Evolutionary conservation across 163 green algal species (phyloP), one percentile per base, ranked within the genome.

Genomic region (Scenedesmus sp.): DNA sequence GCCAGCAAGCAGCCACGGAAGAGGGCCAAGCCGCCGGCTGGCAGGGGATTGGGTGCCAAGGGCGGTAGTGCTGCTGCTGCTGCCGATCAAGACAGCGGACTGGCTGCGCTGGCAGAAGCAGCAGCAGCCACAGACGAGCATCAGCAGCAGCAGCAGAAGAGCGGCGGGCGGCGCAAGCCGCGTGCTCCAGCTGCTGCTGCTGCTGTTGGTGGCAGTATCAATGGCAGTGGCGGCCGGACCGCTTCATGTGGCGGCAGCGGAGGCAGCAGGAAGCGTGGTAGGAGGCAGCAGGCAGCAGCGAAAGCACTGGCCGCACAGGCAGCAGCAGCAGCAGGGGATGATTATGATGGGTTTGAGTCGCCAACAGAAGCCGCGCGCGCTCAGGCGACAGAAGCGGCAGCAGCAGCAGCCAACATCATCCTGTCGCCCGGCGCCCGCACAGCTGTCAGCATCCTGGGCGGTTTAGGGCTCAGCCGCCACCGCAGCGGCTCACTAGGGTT

Each of bases 51-150:
- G 3, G 70, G 23, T 16, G 82, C 55, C 12, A 60, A 67, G 82
- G 82, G 59, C 54, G 20, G 1, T 13, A 59, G 59, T 46, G 84
- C 84, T 57, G 84, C 84, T 55, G 57, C 23, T 59, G 59, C 59
- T 81, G 62, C 4, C 66, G 85, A 89, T 15, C 34, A 56, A 9
- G 60, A 74, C 73, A 56, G 60, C 20, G 85, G 64, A 15, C 12
- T 89, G 34, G 85, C 85, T 62, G 64, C 64, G 23, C 85, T 89
- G 34, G 85, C 85, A 62, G 85, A 55, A 52, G 85, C 85, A 89
- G 85, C 85, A 82, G 85, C 85, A 13, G 84, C 84, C 1, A 66
- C 84, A 52, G 85, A 89, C 66, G 85, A 89, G 85, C 6, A 16
- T 8, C 26, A 67, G 79, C 84, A 88, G 60, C 84, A 88, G 60